Evolutionary conservation across 164 flowering plant species (phyloP), one percentile per base, ranked within the genome.

Genomic region (Houttuynia cordata): DNA sequence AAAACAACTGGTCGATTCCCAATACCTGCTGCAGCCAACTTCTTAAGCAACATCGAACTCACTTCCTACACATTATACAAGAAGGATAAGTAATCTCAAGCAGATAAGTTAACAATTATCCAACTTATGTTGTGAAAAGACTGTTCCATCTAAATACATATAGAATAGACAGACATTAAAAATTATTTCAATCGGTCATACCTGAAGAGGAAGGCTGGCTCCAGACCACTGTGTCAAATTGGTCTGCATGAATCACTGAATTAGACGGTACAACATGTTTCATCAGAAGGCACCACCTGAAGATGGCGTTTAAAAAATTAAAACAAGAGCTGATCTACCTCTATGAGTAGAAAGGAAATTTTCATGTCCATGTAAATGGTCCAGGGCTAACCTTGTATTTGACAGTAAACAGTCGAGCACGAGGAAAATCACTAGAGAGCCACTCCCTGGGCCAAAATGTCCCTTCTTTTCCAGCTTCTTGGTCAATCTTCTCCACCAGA

Each of bases 201-300:
- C 98, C 98, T 87, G 98, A 74, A 94, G 95, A 68, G 99, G 97
- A 60, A 91, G 80, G 76, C 82, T 86, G 69, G 99, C 89, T 71
- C 99, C 99, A 62, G 99, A 91, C 99, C 99, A 94, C 77, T 85
- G 97, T 34, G 96, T 88, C 49, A 94, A 82, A 77, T 88, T 94
- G 68, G 97, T 80, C 99, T 93, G 92, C 86, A 83, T 61, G 61
- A 64, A 77, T 66, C 59, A 61, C 53, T 63, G 63, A 67, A 57
- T 51, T 59, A 62, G 60, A 61, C 62, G 30, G 62, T 30, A 30
- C 62, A 23, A 68, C 56, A 61, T 64, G 75, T 61, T 13, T 73
- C 76, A 70, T 70, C 71, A 74, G 65, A 71, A 64, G 71, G 64
- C 51, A 68, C 62, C 67, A 64, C 75, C 73, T 75, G 75, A 72